Base-by-base conservation (phyloP, 306 rosid species). In the Rosa persica region DNA sequence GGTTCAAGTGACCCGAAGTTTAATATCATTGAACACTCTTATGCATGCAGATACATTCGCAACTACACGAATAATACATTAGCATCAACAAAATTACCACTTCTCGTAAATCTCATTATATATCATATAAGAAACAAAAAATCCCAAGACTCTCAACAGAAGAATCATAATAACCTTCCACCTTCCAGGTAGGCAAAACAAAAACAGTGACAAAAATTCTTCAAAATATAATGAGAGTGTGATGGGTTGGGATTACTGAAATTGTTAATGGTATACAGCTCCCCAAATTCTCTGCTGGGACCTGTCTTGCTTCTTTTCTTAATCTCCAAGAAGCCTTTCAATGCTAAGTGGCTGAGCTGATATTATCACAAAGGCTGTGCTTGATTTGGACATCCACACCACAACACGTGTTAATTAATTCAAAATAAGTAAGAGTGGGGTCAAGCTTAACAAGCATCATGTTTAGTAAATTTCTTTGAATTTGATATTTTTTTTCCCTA, bases 301-400 rank as follows among this genome's bases (percentile, higher is more conserved):
- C 70, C 69, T 36, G 60, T 22, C 12, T 61, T 13, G 40, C 39
- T 65, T 36, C 44, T 15, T 64, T 64, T 15, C 69, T 64, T 64
- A 64, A 30, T 64, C 70, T 15, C 70, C 44, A 65, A 64, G 70
- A 65, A 65, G 44, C 43, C 42, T 13, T 64, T 64, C 8, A 36
- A 64, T n/a, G 44, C 69, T 34, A 65, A 34, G 70, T 34, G 23
- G 25, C 44, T 36, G 11, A 36, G 40, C 12, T 61, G 40, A 60
- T 60, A 60, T 23, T 60, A 25, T 23, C 38, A 4, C 19, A 23
- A 25, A 43, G 1, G 8, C 11, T 30, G n/a, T 65, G 70, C 70
- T 65, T 65, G 70, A 65, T 65, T 65, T 16, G 23, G 70, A 65
- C 70, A 1, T 65, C 44, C 69, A 36, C 69, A 64, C 69, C 43